phyloP scores from a whole-genome alignment of 2,329 filamentous ascomycete species.

The Aspergillus neoniger region DNA sequence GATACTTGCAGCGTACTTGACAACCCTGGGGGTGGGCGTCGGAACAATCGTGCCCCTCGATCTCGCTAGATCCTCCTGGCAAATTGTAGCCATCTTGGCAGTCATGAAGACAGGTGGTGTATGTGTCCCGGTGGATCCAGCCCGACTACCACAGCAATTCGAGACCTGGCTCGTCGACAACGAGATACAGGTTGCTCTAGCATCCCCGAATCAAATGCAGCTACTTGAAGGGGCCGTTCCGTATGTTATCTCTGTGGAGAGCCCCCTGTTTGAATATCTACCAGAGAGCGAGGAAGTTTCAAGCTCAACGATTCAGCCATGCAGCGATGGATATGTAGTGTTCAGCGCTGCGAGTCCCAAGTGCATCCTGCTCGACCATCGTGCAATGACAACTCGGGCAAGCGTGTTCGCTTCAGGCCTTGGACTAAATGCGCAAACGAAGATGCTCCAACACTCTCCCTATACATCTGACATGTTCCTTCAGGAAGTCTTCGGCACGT shows the following conservation, averaged over 20 bases:
- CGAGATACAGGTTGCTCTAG: slow-evolving; percentile 43
- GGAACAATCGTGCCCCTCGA: slow-evolving; percentile 31
- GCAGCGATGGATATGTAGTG: slow-evolving; percentile 34
- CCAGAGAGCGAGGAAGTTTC: slow-evolving; percentile 16
- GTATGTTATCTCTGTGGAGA: slow-evolving; percentile 39
- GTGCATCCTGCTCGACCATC: slow-evolving; percentile 42
- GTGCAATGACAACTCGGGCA: slow-evolving; percentile 33
- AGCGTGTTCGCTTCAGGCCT: slow-evolving; percentile 29
- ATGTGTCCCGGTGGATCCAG: slow-evolving; percentile 41
- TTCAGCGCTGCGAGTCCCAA: slow-evolving; percentile 39
- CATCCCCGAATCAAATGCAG: slow-evolving; percentile 39
- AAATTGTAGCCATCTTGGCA: slow-evolving; percentile 31
- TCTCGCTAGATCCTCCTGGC: slow-evolving; percentile 34
- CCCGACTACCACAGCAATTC: slow-evolving; percentile 33
- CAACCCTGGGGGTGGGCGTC: slow-evolving; percentile 30
- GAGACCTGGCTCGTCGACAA: slow-evolving; percentile 44
- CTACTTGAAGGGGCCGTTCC: slow-evolving; percentile 46
- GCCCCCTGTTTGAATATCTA: slow-evolving; percentile 40
- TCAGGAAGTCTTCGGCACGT: slow-evolving; percentile 41
- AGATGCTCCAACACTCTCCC: slow-evolving; percentile 45
- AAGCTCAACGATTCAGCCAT: slow-evolving; percentile 12
- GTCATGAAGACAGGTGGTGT: slow-evolving; percentile 34
- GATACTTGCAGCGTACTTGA: slow-evolving; percentile 33
- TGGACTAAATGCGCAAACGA: slow-evolving; percentile 24
- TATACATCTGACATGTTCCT: slow-evolving; percentile 52